Evolutionary conservation across 1,284 basidiomycete species (phyloP).

Genomic region (Grifola frondosa): DNA sequence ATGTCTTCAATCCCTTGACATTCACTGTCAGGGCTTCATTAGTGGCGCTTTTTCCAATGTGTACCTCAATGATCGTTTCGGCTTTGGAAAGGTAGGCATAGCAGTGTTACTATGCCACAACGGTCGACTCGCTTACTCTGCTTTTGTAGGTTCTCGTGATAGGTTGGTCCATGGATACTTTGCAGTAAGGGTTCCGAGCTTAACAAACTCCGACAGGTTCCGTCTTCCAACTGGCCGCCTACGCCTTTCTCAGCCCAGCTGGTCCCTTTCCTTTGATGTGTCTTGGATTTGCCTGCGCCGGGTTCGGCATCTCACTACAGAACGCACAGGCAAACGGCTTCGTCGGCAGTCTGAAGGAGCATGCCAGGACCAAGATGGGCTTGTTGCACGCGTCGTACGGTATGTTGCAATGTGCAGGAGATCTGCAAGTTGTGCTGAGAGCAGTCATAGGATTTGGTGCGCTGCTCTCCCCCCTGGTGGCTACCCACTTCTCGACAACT

Average conservation of each 20-base stretch:
- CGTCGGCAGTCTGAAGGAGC: slow-evolving; percentile 44
- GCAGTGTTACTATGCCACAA: too few species aligned
- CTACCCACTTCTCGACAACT: slow-evolving; percentile 59
- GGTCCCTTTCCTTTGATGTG: slow-evolving; percentile 70
- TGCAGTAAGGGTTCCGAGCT: background rate
- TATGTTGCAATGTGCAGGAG: too few species aligned
- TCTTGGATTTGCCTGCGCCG: slow-evolving; percentile 57
- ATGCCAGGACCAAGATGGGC: slow-evolving; percentile 50
- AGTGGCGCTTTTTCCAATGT: slow-evolving; percentile 53
- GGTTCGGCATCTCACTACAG: slow-evolving; percentile 53
- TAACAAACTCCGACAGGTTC: slow-evolving; percentile 31
- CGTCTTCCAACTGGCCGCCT: slow-evolving; percentile 47
- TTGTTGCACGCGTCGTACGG: slow-evolving; percentile 57
- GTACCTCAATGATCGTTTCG: slow-evolving; percentile 51
- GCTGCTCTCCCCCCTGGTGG: slow-evolving; percentile 53
- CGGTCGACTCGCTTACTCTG: background rate
- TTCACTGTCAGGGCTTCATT: slow-evolving; percentile 48
- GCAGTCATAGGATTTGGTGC: slow-evolving; percentile 51
- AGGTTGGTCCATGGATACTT: slow-evolving; percentile 23
- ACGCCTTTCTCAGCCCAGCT: slow-evolving; percentile 47
- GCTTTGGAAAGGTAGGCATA: slow-evolving; percentile 56
- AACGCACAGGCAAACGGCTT: slow-evolving; percentile 60
- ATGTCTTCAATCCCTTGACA: background rate
- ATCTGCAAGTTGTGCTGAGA: background rate
- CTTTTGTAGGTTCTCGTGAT: slow-evolving; percentile 37